Base-by-base conservation (phyloP, 2,329 filamentous ascomycete genomes). In the Dryadomyces quercivorus region DNA sequence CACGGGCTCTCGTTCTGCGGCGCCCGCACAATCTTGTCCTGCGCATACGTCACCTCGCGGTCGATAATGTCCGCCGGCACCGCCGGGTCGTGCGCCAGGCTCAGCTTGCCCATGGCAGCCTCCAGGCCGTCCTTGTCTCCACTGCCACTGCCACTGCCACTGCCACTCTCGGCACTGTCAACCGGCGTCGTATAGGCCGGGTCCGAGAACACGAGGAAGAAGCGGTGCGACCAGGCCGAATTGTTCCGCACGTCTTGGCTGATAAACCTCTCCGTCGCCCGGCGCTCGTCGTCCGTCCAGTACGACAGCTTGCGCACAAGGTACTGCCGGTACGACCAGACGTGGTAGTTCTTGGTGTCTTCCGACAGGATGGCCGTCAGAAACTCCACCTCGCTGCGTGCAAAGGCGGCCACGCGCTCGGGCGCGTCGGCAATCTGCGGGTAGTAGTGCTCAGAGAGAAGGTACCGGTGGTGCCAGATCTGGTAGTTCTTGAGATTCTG, bases 341-440 rank as follows among this genome's bases (percentile, higher is more conserved):
- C 93, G 67, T 98, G 93, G 68, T 98, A 97, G 73, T 98, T 98
- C 72, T 98, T 98, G 51, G 86, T 81, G 67, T 98, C 93, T 62
- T 86, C 78, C 44, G 77, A 78, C 54, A 98, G 84, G 80, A 98
- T 97, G 49, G 76, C 70, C 56, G 76, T 78, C 57, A 96, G 78
- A 67, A 97, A 97, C 15, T 75, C 75, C 20, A 77, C 75, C 70
- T 98, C 93, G 3, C 78, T 80, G 4, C 74, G 67, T 12, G 80
- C 81, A 52, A 88, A 76, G 18, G 66, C 73, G 15, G 80, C 72
- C 56, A 82, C 58, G 72, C 78, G 68, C 72, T 75, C 67, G 71
- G 69, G 61, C 66, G 75, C 82, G 66, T 61, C 77, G 67, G 71
- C 84, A 72, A 80, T 87, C 70, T 79, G 69, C 61, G 75, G 69